phyloP scores from a whole-genome alignment of 75 land plant genomes.

The Pseudotsuga menziesii region DNA sequence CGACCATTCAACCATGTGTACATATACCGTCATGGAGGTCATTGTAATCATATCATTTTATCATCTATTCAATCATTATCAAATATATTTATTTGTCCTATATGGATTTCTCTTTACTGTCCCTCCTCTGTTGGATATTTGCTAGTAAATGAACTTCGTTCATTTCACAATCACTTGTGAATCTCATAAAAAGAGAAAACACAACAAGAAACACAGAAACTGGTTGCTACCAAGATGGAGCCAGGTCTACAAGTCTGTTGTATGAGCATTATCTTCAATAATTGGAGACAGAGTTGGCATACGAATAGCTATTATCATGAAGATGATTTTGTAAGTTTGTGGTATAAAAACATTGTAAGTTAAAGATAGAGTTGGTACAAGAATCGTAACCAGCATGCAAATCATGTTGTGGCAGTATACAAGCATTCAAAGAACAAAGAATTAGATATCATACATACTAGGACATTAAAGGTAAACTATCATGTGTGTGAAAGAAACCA shows the following conservation, averaged over 20 bases:
- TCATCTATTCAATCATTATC: no score
- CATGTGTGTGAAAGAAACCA: not conserved
- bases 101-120: no score
- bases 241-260: not conserved
- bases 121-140: no score
- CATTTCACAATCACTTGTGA: not conserved
- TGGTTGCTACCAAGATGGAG: no score
- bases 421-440: not conserved
- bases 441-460: not conserved
- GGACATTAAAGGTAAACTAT: not conserved
- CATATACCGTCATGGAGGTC: no score
- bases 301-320: not conserved
- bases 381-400: not conserved
- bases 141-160: no score
- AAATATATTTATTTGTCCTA: no score
- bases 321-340: no score
- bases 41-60: no score
- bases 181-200: not conserved
- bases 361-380: not conserved
- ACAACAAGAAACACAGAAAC: not conserved
- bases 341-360: not conserved
- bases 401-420: not conserved
- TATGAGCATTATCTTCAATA: not conserved
- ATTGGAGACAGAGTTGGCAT: not conserved
- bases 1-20: no score